These are phyloP conservation scores for Paramyrothecium sp. DNA, from an alignment of 2,329 filamentous ascomycete genomes.

Conservation along the genomic window DNA sequence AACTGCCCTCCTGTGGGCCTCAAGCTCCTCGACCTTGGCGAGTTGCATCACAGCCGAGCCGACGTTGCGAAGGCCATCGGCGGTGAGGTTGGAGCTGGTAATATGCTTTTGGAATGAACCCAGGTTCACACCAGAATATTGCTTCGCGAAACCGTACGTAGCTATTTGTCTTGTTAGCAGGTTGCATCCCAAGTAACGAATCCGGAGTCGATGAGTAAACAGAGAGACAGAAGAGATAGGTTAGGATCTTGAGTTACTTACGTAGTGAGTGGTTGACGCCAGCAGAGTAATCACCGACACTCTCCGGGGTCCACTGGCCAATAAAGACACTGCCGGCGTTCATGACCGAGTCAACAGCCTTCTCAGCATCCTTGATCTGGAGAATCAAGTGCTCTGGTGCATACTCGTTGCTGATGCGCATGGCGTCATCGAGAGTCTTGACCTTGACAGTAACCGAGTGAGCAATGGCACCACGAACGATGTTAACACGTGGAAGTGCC, in stretches of 20 bases:
- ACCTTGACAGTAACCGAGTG: conserved; percentile 89
- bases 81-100: conserved; percentile 86
- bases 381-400: conserved; percentile 96
- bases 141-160: conserved; percentile 96
- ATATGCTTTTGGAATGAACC: conserved; percentile 98
- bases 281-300: conserved; percentile 95
- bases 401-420: conserved; percentile 86
- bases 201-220: neutral
- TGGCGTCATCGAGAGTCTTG: conserved; percentile 67
- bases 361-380: conserved; percentile 76
- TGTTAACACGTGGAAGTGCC: conserved; percentile 85
- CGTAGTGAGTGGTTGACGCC: conserved; percentile 97
- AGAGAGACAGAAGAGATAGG: neutral
- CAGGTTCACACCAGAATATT: conserved; percentile 97
- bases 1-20: conserved; percentile 88
- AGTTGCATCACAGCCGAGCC: conserved; percentile 91
- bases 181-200: conserved; percentile 5
- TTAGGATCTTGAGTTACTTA: conserved; percentile 56
- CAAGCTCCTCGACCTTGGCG: conserved; percentile 89
- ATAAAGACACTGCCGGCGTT: conserved; percentile 97
- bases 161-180: conserved; percentile 47
- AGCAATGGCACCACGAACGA: conserved; percentile 83
- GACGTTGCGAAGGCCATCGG: conserved; percentile 81
- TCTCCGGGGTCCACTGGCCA: conserved; percentile 94
- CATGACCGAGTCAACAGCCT: conserved; percentile 74